Evolutionary conservation across 2,329 filamentous ascomycete species (phyloP).

Genomic region (Microdochium paspali): DNA sequence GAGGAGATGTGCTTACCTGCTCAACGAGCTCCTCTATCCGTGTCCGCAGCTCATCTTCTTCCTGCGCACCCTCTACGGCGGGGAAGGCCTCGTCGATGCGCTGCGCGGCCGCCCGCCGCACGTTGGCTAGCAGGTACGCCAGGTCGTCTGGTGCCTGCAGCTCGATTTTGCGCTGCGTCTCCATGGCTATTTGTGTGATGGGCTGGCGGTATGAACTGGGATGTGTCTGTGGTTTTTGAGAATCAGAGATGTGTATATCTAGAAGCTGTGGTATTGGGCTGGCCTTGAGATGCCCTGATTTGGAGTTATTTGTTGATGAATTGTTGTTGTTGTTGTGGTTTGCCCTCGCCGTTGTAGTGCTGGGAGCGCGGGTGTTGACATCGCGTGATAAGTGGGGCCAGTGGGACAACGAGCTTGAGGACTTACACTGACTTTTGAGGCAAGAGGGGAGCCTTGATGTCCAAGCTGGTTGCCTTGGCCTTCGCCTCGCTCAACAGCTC

Average conservation of each 20-base stretch:
- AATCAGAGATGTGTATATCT: too few species aligned
- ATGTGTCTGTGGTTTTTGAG: constrained; percentile 1
- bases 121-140: constrained; percentile 58
- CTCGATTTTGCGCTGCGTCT: constrained; percentile 63
- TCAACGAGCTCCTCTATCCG: constrained; percentile 51
- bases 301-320: background rate
- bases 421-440: background rate
- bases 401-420: background rate
- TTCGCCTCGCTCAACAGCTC: too few species aligned
- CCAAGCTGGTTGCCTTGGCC: too few species aligned
- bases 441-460: too few species aligned
- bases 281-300: too few species aligned
- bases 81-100: constrained; percentile 63
- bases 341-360: background rate
- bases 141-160: constrained; percentile 70
- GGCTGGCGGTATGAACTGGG: constrained; percentile 18
- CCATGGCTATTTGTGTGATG: constrained; percentile 16
- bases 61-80: constrained; percentile 39
- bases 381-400: background rate
- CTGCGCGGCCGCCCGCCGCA: constrained; percentile 56
- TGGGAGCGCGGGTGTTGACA: background rate
- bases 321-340: background rate
- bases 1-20: constrained; percentile 29
- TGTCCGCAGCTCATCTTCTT: constrained; percentile 46
- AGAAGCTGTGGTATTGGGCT: too few species aligned